Conservation (phyloP, 2,329 filamentous ascomycete species). For the Berkeleyomyces basicola region DNA sequence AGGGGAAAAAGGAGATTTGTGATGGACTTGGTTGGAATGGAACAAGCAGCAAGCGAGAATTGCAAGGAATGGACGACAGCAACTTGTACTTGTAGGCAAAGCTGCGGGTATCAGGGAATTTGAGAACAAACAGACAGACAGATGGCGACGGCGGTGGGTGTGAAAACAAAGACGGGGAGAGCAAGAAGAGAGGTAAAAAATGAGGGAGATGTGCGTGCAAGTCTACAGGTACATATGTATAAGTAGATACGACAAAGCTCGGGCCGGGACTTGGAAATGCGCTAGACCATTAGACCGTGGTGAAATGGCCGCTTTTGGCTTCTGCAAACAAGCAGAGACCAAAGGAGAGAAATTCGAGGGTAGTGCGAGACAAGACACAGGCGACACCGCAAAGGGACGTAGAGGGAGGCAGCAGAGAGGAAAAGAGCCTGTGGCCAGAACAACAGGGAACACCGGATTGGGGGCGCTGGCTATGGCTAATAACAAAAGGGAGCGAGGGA, state of each 20-base stretch:
- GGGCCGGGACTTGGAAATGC: not conserved
- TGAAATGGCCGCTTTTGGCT: not conserved
- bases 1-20: not conserved
- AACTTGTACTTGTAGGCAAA: too few species aligned
- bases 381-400: not conserved
- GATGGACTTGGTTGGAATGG: not conserved
- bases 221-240: not conserved
- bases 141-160: not conserved
- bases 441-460: not conserved
- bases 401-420: not conserved
- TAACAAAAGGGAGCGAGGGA: not conserved
- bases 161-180: not conserved
- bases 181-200: not conserved
- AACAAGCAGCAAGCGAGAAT: not conserved
- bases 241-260: not conserved
- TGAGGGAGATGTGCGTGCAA: not conserved
- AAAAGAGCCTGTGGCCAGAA: not conserved
- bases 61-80: not conserved
- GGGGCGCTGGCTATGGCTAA: too few species aligned
- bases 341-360: not conserved
- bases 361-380: not conserved
- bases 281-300: not conserved
- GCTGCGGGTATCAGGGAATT: not conserved
- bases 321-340: not conserved
- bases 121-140: not conserved